These are phyloP conservation scores for Solanum megistacrolobum DNA, from an alignment of 257 asterid species.

Conservation along the genomic window DNA sequence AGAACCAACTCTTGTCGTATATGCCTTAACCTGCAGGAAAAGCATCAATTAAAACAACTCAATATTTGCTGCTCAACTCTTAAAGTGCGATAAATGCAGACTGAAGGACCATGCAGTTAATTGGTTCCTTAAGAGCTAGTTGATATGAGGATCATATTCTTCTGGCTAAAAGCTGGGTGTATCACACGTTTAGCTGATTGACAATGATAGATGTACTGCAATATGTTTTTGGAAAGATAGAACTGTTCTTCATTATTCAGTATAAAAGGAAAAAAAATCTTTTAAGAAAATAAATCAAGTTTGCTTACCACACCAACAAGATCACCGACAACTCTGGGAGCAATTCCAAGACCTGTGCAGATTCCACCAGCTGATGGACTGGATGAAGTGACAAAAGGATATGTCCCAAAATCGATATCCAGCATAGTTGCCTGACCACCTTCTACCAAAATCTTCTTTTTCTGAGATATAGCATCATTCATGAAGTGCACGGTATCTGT, in stretches of 20 bases:
- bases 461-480: slow-evolving; percentile 61
- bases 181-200: not conserved
- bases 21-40: slow-evolving; percentile 75
- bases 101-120: not conserved
- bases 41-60: not conserved
- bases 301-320: slow-evolving; percentile 88
- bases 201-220: not conserved
- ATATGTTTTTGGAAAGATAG: not conserved
- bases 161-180: not conserved
- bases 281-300: not conserved
- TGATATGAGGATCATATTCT: not conserved
- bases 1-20: slow-evolving; percentile 94
- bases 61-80: not conserved
- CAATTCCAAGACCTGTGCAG: slow-evolving; percentile 96
- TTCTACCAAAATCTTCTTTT: slow-evolving; percentile 75
- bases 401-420: slow-evolving; percentile 92
- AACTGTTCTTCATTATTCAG: not conserved
- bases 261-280: not conserved
- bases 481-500: slow-evolving; percentile 81
- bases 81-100: not conserved
- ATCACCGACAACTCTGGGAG: slow-evolving; percentile 89
- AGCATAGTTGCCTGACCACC: slow-evolving; percentile 99
- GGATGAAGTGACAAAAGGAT: slow-evolving; percentile 92
- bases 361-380: slow-evolving; percentile 99
- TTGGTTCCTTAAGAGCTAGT: not conserved